These are phyloP conservation scores for Termitomyces sp. DNA, from an alignment of 1,284 basidiomycete species.

Conservation along the genomic window DNA sequence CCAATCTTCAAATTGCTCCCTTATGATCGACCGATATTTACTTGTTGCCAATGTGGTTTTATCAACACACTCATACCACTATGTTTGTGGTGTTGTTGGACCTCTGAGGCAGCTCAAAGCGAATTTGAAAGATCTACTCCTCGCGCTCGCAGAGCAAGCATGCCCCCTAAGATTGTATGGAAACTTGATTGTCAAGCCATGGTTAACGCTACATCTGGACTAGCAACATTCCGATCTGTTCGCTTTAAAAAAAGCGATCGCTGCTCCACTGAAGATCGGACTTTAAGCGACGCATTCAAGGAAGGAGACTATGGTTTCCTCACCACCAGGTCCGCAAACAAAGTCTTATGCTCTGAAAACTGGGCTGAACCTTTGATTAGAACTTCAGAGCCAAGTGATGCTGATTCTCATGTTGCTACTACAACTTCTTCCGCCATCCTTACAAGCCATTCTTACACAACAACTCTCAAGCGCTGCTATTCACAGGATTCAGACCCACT, in stretches of 20 bases:
- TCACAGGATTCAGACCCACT: background rate
- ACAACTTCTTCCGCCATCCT: slow-evolving; percentile 19
- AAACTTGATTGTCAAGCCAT: background rate
- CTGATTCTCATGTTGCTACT: slow-evolving; percentile 19
- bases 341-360: background rate
- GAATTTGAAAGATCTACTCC: slow-evolving; percentile 31
- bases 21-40: slow-evolving; percentile 41
- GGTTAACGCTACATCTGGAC: background rate
- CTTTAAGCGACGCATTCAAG: background rate
- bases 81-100: slow-evolving; percentile 54
- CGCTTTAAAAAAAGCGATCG: background rate
- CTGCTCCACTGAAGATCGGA: background rate
- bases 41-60: slow-evolving; percentile 46
- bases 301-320: background rate
- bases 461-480: background rate
- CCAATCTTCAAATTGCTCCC: slow-evolving; percentile 45
- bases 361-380: background rate
- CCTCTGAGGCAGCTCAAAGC: slow-evolving; percentile 34
- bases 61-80: slow-evolving; percentile 45
- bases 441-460: background rate
- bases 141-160: slow-evolving; percentile 27
- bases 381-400: background rate
- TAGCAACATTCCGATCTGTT: background rate
- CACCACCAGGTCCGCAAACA: background rate
- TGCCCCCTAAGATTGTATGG: slow-evolving; percentile 24